Base-by-base conservation (phyloP, 352 stramenopile genomes). In the Globisporangium echinulatum region DNA sequence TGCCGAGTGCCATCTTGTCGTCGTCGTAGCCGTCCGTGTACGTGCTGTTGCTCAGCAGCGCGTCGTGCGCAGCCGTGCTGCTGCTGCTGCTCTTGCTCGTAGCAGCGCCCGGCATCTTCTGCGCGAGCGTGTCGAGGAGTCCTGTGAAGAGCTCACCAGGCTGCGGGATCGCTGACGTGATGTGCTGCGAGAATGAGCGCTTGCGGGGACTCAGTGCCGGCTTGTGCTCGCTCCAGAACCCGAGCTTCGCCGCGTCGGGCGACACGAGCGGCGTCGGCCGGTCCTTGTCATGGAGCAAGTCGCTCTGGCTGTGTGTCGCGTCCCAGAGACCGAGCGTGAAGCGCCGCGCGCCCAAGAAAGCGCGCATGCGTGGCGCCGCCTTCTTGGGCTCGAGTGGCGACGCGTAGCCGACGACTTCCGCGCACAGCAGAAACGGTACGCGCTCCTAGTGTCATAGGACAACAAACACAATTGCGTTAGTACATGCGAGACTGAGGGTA, bases 201-300 rank as follows among this genome's bases (percentile, higher is more conserved):
- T 85, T 70, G 40, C 82, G 82, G 39, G 82, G 82, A 49, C 79
- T 91, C 38, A 56, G 68, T 13, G 63, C 52, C 33, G 74, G 79
- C 43, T 86, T 84, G 8, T 77, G 82, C 51, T 91, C 79, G 52
- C 84, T 94, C 84, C 84, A 94, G 58, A 94, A 94, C 15, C 84
- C 84, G 3, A 93, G 70, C 52, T 79, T 81, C 3, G 74, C 63
- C 14, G 79, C 77, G 11, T 92, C 79, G 7, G 79, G 76, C 5
- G 78, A 90, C 54, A 75, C 67, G 39, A 77, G 68, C 11, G 75
- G 74, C 19, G 83, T 72, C 1, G 76, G 59, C 19, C 69, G 54
- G n/a, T 49, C 57, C 13, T 14, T 61, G 33, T 67, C 60, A 33
- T 63, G 58, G 50, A 68, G 58, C 36, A 74, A 49, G 15, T 79